Evolutionary conservation across 495 filamentous ascomycete species (phyloP), one percentile per base, ranked within the genome.

Genomic region (Pyrenopolyporus hunteri): DNA sequence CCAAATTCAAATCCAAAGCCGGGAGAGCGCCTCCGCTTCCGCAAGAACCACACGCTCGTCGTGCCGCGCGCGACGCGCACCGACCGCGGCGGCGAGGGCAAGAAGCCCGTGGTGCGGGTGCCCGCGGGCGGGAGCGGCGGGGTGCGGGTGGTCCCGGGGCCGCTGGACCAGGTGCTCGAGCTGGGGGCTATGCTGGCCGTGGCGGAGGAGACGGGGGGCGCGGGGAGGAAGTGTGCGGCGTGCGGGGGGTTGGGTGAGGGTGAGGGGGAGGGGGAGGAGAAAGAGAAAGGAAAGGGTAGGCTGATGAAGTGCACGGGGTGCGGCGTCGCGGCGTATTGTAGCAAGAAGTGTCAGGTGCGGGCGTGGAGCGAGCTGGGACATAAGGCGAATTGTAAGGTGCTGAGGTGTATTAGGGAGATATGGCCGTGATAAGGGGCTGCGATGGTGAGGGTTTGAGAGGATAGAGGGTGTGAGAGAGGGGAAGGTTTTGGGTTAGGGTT

Each of bases 291-390:
- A 31, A 40, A 28, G 20, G 4, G 23, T 16, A 1, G 47, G 53
- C 50, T 79, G 42, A 60, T 55, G 67, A 71, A 61, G 57, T 80
- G 78, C 63, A 77, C 70, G 17, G 78, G 73, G 20, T 80, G 78
- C 37, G 66, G 73, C 20, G 63, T 61, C 57, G 70, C 67, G 2
- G 61, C 64, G 64, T 80, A 80, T 66, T 80, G 76, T 45, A 59
- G 66, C 2, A 79, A 78, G 73, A 69, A 67, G 33, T 80, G 78
- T 26, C 78, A 80, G 49, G 70, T 61, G 4, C 68, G 68, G 20
- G 75, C 69, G 7, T 80, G 78, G 78, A 69, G 47, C 31, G 75
- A 76, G 39, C 62, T 65, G 33, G 72, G 71, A 6, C 78, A 80
- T 39, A 80, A 78, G 58, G 44, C 46, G 8, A 73, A 78, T 28